Evolutionary conservation across 176 grass and related monocot genomes (phyloP).

Genomic region (Zoysia pacifica): DNA sequence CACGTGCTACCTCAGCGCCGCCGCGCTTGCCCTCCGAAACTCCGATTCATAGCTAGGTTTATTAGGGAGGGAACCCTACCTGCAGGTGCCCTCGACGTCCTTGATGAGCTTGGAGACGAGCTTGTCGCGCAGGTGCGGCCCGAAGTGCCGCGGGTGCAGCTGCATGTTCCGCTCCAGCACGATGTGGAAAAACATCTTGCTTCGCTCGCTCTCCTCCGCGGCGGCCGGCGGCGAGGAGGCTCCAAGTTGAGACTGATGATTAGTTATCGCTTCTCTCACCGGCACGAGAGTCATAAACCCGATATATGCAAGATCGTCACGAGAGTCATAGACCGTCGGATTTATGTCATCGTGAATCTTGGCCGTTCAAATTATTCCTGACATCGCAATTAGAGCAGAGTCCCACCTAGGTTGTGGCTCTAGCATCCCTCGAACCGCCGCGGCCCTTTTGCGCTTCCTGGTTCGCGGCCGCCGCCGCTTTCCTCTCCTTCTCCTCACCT

Average conservation of each 20-base stretch:
- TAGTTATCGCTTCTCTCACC: background rate
- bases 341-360: background rate
- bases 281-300: background rate
- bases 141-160: constrained; percentile 94
- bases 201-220: background rate
- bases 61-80: constrained; percentile 43
- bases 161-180: constrained; percentile 97
- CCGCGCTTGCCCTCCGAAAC: background rate
- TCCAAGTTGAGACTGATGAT: background rate
- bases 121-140: constrained; percentile 91
- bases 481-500: background rate
- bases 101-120: constrained; percentile 98
- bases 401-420: no score
- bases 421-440: background rate
- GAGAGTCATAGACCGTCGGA: constrained; percentile 23
- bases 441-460: no score
- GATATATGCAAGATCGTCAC: background rate
- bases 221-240: constrained; percentile 24
- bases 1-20: background rate
- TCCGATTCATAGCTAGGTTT: constrained; percentile 14
- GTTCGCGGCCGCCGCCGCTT: background rate
- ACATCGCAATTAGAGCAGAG: no score
- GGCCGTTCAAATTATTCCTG: background rate
- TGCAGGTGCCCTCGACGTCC: constrained; percentile 98
- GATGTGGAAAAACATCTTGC: constrained; percentile 96